These are phyloP conservation scores for Penicillium samsonianum DNA, from an alignment of 495 filamentous ascomycete species.

Conservation along the genomic window DNA sequence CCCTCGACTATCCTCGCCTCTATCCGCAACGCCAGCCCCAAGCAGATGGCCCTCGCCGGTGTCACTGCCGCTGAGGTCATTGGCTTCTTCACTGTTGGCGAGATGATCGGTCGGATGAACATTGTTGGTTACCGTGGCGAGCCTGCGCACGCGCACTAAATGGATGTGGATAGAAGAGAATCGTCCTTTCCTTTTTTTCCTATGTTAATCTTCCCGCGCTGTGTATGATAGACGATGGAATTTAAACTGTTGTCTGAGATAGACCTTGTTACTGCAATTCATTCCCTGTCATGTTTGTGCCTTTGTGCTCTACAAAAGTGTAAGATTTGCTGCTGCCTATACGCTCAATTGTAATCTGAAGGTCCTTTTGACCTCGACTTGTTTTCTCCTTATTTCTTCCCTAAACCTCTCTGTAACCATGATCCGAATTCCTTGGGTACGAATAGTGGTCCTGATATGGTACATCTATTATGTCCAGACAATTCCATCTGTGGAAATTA, in stretches of 20 bases:
- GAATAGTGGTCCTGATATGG: background rate
- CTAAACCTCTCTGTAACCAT: background rate
- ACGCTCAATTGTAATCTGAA: background rate
- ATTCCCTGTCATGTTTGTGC: conserved; percentile 11
- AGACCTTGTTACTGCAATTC: conserved; percentile 29
- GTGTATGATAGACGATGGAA: conserved; percentile 60
- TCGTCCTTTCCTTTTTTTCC: conserved; percentile 35
- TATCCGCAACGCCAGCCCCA: conserved; percentile 66
- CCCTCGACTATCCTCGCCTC: conserved; percentile 58
- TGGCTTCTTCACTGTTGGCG: conserved; percentile 96
- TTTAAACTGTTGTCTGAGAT: conserved; percentile 53
- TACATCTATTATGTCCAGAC: background rate
- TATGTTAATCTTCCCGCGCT: conserved; percentile 42
- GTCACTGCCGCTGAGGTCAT: conserved; percentile 83
- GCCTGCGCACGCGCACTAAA: conserved; percentile 61
- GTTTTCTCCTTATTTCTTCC: background rate
- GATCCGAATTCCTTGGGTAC: background rate
- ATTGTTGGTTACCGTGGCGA: conserved; percentile 87
- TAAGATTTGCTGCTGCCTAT: background rate
- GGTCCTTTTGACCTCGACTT: background rate
- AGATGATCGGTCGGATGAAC: conserved; percentile 95
- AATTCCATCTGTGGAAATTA: background rate
- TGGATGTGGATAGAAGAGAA: conserved; percentile 27
- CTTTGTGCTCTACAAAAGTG: background rate
- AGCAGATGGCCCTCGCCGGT: conserved; percentile 67